Conservation (phyloP, 345 rosid species). For the Syzygium aqueum region DNA sequence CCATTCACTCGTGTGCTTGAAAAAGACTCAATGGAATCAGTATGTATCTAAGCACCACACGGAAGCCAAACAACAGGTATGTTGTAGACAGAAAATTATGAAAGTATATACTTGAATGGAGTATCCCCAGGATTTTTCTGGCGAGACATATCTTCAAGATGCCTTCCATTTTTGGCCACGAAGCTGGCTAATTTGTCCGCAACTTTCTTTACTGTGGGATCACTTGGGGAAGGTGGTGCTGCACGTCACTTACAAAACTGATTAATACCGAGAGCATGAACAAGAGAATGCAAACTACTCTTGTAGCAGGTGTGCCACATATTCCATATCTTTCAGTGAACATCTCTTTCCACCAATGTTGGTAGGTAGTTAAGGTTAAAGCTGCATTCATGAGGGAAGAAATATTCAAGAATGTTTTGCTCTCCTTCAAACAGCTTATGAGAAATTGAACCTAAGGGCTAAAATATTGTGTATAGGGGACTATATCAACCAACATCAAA, state of each 20-base stretch:
- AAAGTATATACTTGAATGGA: conserved; percentile 65
- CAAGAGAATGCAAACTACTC: conserved; percentile 96
- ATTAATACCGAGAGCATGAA: conserved; percentile 98
- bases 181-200: conserved; percentile 96
- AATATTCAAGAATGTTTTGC: conserved; percentile 64
- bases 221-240: conserved; percentile 85
- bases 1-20: neutral
- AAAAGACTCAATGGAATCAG: neutral
- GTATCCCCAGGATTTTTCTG: conserved; percentile 97
- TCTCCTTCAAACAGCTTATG: conserved; percentile 22
- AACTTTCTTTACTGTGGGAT: conserved; percentile 92
- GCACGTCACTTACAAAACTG: conserved; percentile 99
- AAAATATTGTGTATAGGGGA: neutral
- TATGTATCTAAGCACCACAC: neutral
- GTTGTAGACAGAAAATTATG: neutral
- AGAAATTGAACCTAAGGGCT: conserved; percentile 8
- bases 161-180: conserved; percentile 97
- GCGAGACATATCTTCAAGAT: conserved; percentile 81
- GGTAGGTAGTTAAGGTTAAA: conserved; percentile 74
- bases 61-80: neutral
- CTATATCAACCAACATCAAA: neutral
- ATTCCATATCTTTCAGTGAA: conserved; percentile 90
- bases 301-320: conserved; percentile 87
- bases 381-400: conserved; percentile 96
- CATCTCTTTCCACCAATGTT: conserved; percentile 91